Evolutionary conservation across 306 rosid species (phyloP).

Genomic region (Medicago truncatula): DNA sequence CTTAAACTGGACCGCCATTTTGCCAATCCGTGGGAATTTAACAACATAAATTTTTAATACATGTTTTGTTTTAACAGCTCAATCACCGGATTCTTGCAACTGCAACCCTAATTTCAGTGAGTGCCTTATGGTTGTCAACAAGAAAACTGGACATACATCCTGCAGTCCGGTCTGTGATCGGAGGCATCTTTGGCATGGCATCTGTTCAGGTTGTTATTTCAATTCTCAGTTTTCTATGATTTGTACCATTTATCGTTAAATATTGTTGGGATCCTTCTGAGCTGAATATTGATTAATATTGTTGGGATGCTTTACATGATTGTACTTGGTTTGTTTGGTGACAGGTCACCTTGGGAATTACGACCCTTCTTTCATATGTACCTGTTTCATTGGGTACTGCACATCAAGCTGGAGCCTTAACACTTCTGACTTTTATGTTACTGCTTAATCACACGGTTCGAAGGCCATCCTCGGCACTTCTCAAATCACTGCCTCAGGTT

Average conservation of each 20-base stretch:
- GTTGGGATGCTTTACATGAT: too few species aligned
- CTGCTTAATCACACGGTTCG: constrained; percentile 79
- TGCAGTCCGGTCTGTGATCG: constrained; percentile 69
- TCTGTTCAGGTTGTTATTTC: constrained; percentile 70
- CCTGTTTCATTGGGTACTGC: constrained; percentile 85
- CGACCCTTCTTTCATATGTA: constrained; percentile 84
- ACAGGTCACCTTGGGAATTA: constrained; percentile 82
- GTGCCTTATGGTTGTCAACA: constrained; percentile 75
- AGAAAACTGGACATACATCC: constrained; percentile 85
- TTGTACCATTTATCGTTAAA: not conserved
- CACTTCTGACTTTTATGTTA: constrained; percentile 71
- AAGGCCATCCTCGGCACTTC: constrained; percentile 71
- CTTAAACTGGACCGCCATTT: not conserved
- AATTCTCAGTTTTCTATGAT: constrained; percentile 8
- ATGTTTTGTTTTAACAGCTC: constrained; percentile 57
- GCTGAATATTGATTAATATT: not conserved
- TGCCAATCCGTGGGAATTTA: constrained; percentile 13
- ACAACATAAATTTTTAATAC: not conserved
- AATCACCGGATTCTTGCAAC: constrained; percentile 89
- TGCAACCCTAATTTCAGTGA: constrained; percentile 64
- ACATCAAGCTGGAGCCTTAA: constrained; percentile 92
- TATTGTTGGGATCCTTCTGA: constrained; percentile 5
- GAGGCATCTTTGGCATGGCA: constrained; percentile 74
- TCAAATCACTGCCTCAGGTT: constrained; percentile 75
- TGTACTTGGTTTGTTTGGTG: constrained; percentile 5